Evolutionary conservation across 1,139 yeast genomes (phyloP), one percentile per base, ranked within the genome.

Genomic region (Lodderomyces theae): DNA sequence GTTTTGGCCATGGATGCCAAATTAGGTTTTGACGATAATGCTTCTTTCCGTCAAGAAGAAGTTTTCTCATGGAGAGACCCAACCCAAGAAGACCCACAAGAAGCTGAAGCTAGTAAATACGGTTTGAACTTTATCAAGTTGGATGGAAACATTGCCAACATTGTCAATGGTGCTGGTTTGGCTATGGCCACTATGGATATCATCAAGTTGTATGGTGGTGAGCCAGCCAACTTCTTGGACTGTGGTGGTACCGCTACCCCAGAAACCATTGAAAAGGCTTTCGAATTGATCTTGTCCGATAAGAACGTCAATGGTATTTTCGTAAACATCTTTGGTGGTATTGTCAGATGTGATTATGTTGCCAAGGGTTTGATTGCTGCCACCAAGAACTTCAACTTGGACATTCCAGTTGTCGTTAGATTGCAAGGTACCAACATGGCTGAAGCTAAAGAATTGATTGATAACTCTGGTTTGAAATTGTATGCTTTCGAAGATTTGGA

Each of bases 121-220:
- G 95, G 90, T 57, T 80, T 92, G 63, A 92, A 92, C 77, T 94
- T 92, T 67, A 94, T 92, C 75, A 92, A 94, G 76, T 83, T 92
- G 63, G 95, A 92, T 63, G 99, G 98, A 69, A 87, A 88, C 77
- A 90, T 92, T 61, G 99, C 98, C 60, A 92, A 96, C 77, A 78
- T 92, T 52, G 99, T 92, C 64, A 92, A 92, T 69, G 99, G 99
- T 75, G 99, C 99, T 45, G 99, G 99, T 70, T 81, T 92, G 62
- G 99, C 99, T 59, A 92, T 92, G 99, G 98, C 99, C 58, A 92
- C 99, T 53, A 90, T 92, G 97, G 99, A 92, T 70, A 95, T 94
- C 66, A 88, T 92, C 76, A 90, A 94, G 76, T 80, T 94, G 59
- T 86, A 89, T 74, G 97, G 97, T 59, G 99, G 99, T 66, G 88